Base-by-base conservation (phyloP, 2,329 filamentous ascomycete species). In the Nigrospora osmanthi region DNA sequence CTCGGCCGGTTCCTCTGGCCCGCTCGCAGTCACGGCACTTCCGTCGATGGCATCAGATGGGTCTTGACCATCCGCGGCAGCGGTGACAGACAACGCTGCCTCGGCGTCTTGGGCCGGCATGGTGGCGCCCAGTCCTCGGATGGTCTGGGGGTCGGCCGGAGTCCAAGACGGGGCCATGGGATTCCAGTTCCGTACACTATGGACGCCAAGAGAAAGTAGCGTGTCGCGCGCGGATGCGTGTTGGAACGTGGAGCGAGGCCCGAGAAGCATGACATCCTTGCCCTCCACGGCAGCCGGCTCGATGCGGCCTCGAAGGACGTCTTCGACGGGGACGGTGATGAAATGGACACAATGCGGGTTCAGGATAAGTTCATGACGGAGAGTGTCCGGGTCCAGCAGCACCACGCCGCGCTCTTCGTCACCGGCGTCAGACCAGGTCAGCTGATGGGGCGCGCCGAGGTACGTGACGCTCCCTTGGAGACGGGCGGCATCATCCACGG, bases 181-280 rank as follows among this genome's bases (percentile, higher is more conserved):
- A 5, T 45, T 55, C 54, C 52, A 56, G 44, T 58, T 55, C 33
- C 57, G 52, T 28, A 61, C 55, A 35, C 56, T 57, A 16, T 53
- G 54, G 2, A 50, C 59, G n/a, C 59, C 58, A 13, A 58, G 47
- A 14, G 51, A 49, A 14, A 61, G 44, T 14, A 63, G 46, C 17
- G 46, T 52, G 33, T 62, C 58, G 19, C 58, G 55, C 19, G 59
- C 55, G 16, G 50, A 49, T 42, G 53, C 50, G 38, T 60, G 60
- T 38, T 55, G 54, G 33, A 48, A 47, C n/a, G 42, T 48, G 19
- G 54, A 54, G 6, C 57, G 44, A n/a, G 51, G 52, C 11, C 59
- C 59, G 2, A 52, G 42, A 1, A 63, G 50, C 59, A 61, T 63
- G 39, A 61, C 59, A 43, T 63, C 57, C 40, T 58, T 62, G 13